A percentile compares a stretch with the other conserved stretches of the same genome.
These are phyloP conservation scores for Raphanus hybrid DNA, from an alignment of 441 rosid genomes.

Conservation along the genomic window DNA sequence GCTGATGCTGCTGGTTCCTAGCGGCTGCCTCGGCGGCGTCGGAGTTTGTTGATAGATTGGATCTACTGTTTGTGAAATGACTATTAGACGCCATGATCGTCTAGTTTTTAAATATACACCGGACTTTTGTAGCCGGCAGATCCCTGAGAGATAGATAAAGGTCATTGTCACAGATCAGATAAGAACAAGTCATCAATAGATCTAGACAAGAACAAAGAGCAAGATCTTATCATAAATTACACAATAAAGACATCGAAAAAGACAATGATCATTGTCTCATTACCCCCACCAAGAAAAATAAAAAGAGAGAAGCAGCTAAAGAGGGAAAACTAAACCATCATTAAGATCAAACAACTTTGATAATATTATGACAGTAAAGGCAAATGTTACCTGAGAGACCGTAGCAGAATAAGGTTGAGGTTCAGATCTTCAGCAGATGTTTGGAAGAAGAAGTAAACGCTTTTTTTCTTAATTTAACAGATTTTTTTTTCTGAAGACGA, in stretches of 20 bases:
- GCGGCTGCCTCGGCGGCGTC: conserved; percentile 68
- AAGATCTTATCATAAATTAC: not conserved
- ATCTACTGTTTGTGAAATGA: conserved; percentile 68
- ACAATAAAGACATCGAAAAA: conserved; percentile 9
- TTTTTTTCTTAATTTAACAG: too few relatives aligned
- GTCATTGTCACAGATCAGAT: conserved; percentile 7
- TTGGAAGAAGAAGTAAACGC: too few relatives aligned
- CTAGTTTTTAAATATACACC: conserved; percentile 29
- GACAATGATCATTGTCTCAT: conserved; percentile 19
- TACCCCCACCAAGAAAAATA: conserved; percentile 25
- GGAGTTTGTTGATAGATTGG: conserved; percentile 63
- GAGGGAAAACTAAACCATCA: conserved; percentile 3
- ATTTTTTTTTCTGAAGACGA: not conserved
- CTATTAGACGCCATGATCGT: conserved; percentile 68
- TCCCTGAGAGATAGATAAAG: conserved; percentile 47
- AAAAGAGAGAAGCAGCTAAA: conserved; percentile 8
- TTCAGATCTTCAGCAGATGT: conserved; percentile 31
- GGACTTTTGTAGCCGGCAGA: conserved; percentile 46
- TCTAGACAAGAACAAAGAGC: not conserved
- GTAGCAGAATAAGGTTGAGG: conserved; percentile 40
- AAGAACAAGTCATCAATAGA: not conserved
- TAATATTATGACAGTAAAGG: not conserved
- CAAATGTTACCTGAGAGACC: conserved; percentile 36
- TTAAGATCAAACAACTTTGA: conserved; percentile 19
- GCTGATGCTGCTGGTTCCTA: conserved; percentile 49